Evolutionary conservation across 129 eudicot genomes (phyloP), one percentile per base, ranked within the genome.

Genomic region (Flaveria linearis): DNA sequence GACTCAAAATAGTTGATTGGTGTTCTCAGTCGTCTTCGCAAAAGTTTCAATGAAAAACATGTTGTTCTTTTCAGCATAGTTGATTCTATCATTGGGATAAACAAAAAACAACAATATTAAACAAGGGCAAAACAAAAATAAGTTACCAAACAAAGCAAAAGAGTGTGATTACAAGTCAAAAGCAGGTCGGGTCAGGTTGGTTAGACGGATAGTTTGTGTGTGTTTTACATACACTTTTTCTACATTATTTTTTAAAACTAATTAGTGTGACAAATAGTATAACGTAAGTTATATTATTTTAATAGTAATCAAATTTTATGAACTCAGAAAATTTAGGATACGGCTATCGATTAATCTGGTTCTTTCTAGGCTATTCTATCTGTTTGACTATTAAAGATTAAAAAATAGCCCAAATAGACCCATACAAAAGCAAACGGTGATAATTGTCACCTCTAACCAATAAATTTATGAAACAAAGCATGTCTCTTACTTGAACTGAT

Each of bases 21-120:
- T 25, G 26, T 25, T 25, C 1, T 25, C 1, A 25, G 26, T 1
- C 26, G 2, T 25, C 26, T 25, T 25, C 1, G 26, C 26, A 25
- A 25, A 94, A 43, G 99, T 94, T 87, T 94, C 99, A 16, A 94
- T 94, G 74, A 91, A 94, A 78, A 91, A 91, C 99, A 94, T 94
- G 30, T 96, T 96, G 74, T 94, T 94, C 90, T 89, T 94, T 78
- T 94, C 92, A 0, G 99, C 99, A 66, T 84, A 87, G 47, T 94
- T 90, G 4, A 72, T 84, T 74, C 97, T 97, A 76, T 87, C 96
- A 97, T 91, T 84, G 58, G 63, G 64, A 7, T 33, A 71, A 72
- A 64, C 18, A 71, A 84, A 76, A 3, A 75, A 26, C 3, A 66
- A 25, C 65, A 26, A 45, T 46, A 68, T 68, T 53, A 50, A 72